Evolutionary conservation across 768 basidiomycete species (phyloP).

Genomic region (Suillus luteus): DNA sequence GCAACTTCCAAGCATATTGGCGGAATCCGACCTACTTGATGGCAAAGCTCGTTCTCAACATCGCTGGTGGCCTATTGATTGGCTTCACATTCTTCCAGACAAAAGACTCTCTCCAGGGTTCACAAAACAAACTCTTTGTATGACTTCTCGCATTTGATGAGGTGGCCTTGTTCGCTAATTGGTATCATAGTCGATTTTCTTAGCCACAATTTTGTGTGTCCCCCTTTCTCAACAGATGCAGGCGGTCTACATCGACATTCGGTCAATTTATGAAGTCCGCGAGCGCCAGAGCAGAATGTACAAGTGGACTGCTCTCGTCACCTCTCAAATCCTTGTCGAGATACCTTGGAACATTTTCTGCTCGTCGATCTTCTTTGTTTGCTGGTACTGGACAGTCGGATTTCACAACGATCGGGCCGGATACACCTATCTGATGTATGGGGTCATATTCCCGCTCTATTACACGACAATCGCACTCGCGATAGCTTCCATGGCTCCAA

Average conservation of each 20-base stretch:
- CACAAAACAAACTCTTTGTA: slow-evolving; percentile 69
- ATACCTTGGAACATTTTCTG: slow-evolving; percentile 64
- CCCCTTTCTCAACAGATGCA: slow-evolving; percentile 66
- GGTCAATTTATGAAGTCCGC: slow-evolving; percentile 65
- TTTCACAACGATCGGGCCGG: slow-evolving; percentile 54
- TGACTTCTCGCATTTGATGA: slow-evolving; percentile 24
- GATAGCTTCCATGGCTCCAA: slow-evolving; percentile 62
- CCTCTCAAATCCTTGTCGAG: slow-evolving; percentile 57
- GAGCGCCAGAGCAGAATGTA: slow-evolving; percentile 69
- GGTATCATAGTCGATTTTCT: slow-evolving; percentile 48
- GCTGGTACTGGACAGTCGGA: slow-evolving; percentile 74
- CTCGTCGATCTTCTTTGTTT: slow-evolving; percentile 59
- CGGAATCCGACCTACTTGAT: slow-evolving; percentile 60
- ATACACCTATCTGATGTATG: slow-evolving; percentile 57
- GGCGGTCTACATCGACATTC: slow-evolving; percentile 57
- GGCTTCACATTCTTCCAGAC: slow-evolving; percentile 65
- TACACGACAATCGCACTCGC: slow-evolving; percentile 64
- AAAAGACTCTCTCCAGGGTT: slow-evolving; percentile 54
- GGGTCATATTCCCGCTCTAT: slow-evolving; percentile 59
- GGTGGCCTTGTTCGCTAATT: slow-evolving; percentile 1
- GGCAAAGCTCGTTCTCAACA: slow-evolving; percentile 59
- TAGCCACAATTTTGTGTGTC: slow-evolving; percentile 51
- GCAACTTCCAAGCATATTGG: slow-evolving; percentile 52
- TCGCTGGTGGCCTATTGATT: slow-evolving; percentile 56
- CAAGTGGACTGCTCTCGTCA: slow-evolving; percentile 60